Conservation (phyloP, 257 asterid genomes). For the Leonotis leonurus region DNA sequence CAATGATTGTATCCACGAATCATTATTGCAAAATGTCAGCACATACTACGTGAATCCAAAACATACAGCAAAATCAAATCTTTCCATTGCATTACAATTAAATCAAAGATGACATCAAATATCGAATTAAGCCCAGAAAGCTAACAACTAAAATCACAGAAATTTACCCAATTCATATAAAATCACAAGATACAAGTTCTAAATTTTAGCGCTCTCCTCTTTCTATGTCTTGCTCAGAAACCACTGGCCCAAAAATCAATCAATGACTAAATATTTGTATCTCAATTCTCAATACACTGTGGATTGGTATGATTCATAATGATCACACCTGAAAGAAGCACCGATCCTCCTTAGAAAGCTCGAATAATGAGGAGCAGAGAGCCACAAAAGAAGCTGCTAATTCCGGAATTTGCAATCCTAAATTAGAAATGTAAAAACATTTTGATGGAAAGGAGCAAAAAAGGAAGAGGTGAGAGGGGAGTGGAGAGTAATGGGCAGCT, state of each 20-base stretch:
- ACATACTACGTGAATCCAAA: neutral
- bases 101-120: neutral
- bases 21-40: neutral
- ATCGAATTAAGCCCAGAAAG: neutral
- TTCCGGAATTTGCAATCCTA: neutral
- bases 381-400: neutral
- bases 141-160: neutral
- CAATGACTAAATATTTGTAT: no score
- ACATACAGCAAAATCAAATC: neutral
- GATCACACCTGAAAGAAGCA: slow-evolving; percentile 14
- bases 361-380: slow-evolving; percentile 6
- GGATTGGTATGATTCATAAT: neutral
- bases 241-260: neutral
- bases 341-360: neutral
- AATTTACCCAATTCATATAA: neutral
- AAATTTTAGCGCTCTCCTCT: neutral
- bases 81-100: neutral
- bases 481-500: slow-evolving; percentile 3
- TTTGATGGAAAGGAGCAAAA: neutral
- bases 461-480: neutral
- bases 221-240: neutral
- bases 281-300: neutral
- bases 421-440: neutral
- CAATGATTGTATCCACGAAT: neutral
- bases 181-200: neutral